Percentiles rank a stretch among this genome's conserved stretches.
Conservation (phyloP, 495 filamentous ascomycete species). For the Talaromyces wortmannii region DNA sequence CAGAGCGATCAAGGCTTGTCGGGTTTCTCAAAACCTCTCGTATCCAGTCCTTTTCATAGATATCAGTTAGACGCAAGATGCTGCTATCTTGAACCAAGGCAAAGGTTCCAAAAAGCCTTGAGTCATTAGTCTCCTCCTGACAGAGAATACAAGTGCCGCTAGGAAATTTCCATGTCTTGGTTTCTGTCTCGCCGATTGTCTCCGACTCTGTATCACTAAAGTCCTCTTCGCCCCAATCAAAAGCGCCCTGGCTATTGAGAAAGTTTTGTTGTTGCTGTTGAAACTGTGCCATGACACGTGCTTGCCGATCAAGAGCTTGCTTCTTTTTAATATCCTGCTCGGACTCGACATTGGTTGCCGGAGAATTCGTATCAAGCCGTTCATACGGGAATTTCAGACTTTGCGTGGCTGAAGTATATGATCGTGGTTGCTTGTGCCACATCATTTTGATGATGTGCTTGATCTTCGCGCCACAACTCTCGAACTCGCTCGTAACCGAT, state of each 20-base stretch:
- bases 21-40: conserved; percentile 75
- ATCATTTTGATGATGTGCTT: conserved; percentile 78
- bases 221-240: conserved; percentile 80
- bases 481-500: conserved; percentile 63
- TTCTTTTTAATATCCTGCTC: conserved; percentile 82
- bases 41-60: conserved; percentile 75
- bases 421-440: conserved; percentile 67
- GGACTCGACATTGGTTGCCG: conserved; percentile 53
- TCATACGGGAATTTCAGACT: conserved; percentile 45
- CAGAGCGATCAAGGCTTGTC: conserved; percentile 71
- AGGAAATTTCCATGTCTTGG: conserved; percentile 89
- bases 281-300: conserved; percentile 92
- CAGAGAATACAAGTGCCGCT: conserved; percentile 91
- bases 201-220: conserved; percentile 64
- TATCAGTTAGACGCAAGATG: conserved; percentile 78
- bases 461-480: conserved; percentile 78
- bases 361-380: conserved; percentile 49
- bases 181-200: conserved; percentile 41
- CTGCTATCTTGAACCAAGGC: conserved; percentile 81
- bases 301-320: conserved; percentile 81
- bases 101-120: conserved; percentile 84
- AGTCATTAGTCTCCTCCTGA: conserved; percentile 91
- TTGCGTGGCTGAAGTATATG: conserved; percentile 56
- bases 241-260: conserved; percentile 71
- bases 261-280: conserved; percentile 95